phyloP scores from a whole-genome alignment of 805 yeast species.

The Candida cerambycidarum region DNA sequence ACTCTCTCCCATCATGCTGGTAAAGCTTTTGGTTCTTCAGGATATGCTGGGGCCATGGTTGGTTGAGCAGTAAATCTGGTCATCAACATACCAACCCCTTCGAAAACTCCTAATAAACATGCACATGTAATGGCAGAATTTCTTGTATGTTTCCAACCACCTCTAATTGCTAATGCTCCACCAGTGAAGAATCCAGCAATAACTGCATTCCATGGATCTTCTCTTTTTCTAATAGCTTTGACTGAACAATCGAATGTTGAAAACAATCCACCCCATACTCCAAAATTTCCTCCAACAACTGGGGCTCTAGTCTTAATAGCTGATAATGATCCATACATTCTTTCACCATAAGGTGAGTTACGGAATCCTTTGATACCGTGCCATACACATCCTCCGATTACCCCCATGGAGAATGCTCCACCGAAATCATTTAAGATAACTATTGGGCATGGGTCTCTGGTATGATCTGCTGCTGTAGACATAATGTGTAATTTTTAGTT shows the following conservation, averaged over 20 bases:
- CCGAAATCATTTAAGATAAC: conserved; percentile 96
- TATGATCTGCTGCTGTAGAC: conserved; percentile 69
- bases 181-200: conserved; percentile 98
- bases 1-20: too few relatives aligned
- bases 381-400: conserved; percentile 97
- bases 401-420: conserved; percentile 99
- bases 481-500: neutral
- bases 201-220: conserved; percentile 97
- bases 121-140: conserved; percentile 98
- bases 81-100: conserved; percentile 97
- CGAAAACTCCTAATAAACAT: conserved; percentile 91
- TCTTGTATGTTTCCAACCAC: conserved; percentile 96
- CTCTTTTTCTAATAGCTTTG: conserved; percentile 93
- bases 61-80: conserved; percentile 85
- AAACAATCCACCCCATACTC: conserved; percentile 99
- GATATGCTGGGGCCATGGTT: conserved; percentile 45
- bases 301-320: conserved; percentile 98
- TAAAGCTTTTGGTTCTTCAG: conserved; percentile 39
- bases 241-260: conserved; percentile 95
- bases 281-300: conserved; percentile 97
- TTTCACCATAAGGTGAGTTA: conserved; percentile 95
- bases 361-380: conserved; percentile 98
- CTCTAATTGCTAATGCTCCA: conserved; percentile 96
- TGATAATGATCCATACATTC: conserved; percentile 82
- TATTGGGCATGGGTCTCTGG: conserved; percentile 98